Evolutionary conservation across 139 green algal genomes (phyloP), one percentile per base, ranked within the genome.

Genomic region (Chlamydomonas asymmetrica): DNA sequence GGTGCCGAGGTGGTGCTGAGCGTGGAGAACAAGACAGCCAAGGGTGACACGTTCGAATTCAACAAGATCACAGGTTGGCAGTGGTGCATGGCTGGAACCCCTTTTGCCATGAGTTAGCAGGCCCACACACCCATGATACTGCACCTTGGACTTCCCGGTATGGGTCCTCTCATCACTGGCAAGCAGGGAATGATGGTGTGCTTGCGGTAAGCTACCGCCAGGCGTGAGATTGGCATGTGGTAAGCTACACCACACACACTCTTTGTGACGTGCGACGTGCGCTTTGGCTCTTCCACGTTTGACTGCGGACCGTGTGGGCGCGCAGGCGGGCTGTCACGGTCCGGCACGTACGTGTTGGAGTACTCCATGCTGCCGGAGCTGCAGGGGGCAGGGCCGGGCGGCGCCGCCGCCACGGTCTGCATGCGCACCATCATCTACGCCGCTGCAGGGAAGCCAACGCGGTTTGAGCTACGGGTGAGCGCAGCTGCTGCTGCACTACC

Each of bases 21-120:
- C 3, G 38, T 90, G 27, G 72, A 85, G 48, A 94, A 92, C 78
- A 82, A 84, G 45, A 79, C 72, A 2, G 83, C 85, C 23, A 71
- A 70, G 4, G 73, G 87, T 41, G 89, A 91, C 6, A 38, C 39
- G 23, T 94, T 86, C 66, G 25, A 75, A 23, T 94, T 94, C 68
- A 66, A 66, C 10, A 57, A 66, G 18, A 73, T 94, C 45, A 71
- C 65, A 16, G 74, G 86, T 50, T 71, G 25, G 69, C 18, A 22
- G 18, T 23, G 37, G 6, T 63, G 16, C 10, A 25, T 61, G n/a
- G 31, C 52, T 5, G 10, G n/a, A 25, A 23, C 10, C 5, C 52
- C 31, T 61, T 61, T 20, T 20, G 5, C 52, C 52, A 31, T 61
- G 52, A 20, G n/a, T 34, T 7, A 20, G 18, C 52, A 7, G 18